Base-by-base conservation (phyloP, 352 stramenopile species). In the Globisporangium lucens region DNA sequence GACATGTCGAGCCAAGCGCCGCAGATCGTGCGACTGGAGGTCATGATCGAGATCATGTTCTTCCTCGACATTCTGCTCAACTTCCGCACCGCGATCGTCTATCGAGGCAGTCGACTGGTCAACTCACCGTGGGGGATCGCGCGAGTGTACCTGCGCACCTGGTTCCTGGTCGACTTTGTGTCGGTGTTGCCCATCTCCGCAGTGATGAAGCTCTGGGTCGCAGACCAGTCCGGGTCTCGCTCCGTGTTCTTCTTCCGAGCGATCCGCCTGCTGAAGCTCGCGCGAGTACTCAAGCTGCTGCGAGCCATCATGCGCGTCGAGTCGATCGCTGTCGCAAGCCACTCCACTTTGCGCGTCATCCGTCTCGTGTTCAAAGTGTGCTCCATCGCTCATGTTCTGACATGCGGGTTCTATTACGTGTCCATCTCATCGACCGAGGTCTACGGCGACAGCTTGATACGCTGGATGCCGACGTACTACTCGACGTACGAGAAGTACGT, bases 211-310 rank as follows among this genome's bases (percentile, higher is more conserved):
- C 20, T 66, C 22, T 69, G 68, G 7, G 47, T 71, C 1, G 17
- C 76, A 17, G 22, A 59, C 33, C 47, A 53, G 3, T 33, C 36
- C 7, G 63, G 56, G 7, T 75, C 71, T 0, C 76, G 67, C 62
- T 75, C 73, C 1, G 69, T 94, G 27, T 71, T 79, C n/a, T 68
- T 94, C 22, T 74, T 91, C 4, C 81, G 89, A 33, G 74, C 89
- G 1, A 75, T 94, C 4, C 82, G 91, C 0, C 53, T 98, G 27
- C 63, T 98, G 10, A 97, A 97, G 70, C 78, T 98, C 15, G 69
- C 85, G 29, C 87, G 91, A 1, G 75, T 97, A 22, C 77, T 98
- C 63, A 97, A 97, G 70, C 79, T 97, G 7, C 76, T 91, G 9
- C 89, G 89, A 51, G 87, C 79, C 0, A 66, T 92, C 46, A 78